Base-by-base conservation (phyloP, 2,329 filamentous ascomycete genomes). In the Tolypocladium pustulatum region DNA sequence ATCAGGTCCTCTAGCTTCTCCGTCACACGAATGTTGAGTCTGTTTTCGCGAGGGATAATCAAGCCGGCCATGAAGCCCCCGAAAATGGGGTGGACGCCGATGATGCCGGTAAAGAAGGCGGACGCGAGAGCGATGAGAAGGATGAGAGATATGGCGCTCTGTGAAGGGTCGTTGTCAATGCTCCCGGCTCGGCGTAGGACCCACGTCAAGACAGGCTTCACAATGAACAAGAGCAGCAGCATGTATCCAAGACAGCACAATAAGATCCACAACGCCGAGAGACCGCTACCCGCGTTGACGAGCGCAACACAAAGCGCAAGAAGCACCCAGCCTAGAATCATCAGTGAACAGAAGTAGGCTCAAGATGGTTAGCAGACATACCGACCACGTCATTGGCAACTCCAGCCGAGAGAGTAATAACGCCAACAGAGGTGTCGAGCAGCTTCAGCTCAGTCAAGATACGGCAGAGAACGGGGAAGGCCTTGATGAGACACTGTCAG, bases 1-100 rank as follows among this genome's bases (percentile, higher is more conserved):
- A 97, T 87, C 13, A 97, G 76, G 79, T 97, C 93, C 71, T 97
- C 93, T 60, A 97, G 87, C 77, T 97, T 97, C 69, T 96, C 91
- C 0, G 91, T 94, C 46, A 96, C 77, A 64, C 92, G 92, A 72
- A 96, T 94, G 27, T 90, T 89, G 68, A 96, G 96, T 34, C 91
- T 90, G 55, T 89, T 88, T 59, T 96, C 89, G 67, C 94, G 91
- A 0, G 92, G 93, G 65, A 91, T 91, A 59, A 97, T 94, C 32
- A 97, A 72, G 1, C 93, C 93, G 49, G 93, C 84, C 60, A 97
- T 79, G 70, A 97, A 97, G 3, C 88, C 91, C 49, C 93, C 93
- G 67, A 97, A 97, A 69, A 97, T 97, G 58, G 93, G 84, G 70
- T 97, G 93, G 1, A 97, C 86, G 54, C 93, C 93, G 67, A 97